Base-by-base conservation (phyloP, 139 green algal genomes). In the Edaphochlamys debaryana region DNA sequence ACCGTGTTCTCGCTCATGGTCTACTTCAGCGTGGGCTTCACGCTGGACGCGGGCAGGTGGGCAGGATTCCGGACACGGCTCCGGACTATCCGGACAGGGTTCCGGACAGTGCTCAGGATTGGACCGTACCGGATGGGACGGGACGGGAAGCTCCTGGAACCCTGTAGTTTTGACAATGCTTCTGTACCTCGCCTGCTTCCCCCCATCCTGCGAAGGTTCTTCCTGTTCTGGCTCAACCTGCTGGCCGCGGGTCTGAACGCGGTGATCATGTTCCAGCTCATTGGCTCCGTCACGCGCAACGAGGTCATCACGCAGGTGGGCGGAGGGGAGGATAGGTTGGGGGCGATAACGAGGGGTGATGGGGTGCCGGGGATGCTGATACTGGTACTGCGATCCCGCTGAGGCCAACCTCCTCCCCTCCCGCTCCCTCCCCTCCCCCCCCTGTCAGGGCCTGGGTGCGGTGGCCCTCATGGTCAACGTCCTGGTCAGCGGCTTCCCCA, bases 1-100 rank as follows among this genome's bases (percentile, higher is more conserved):
- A 48, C 89, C 0, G 15, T 97, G 19, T 96, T 84, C 73, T 79
- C 25, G 2, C 32, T 88, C 2, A 86, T 90, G 8, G 87, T 92
- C 7, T 96, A 96, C 86, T 96, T 90, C 72, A 87, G 91, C 29
- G 79, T 86, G 23, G 85, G 74, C 50, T 87, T 95, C 50, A 79
- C 58, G 13, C 52, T 63, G 29, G 82, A 60, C 25, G 69, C 88
- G 8, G 45, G 69, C 17, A 64, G 69, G 69, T 63, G 25, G 7
- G 69, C 9, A 11, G 27, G 40, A n/a, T n/a, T n/a, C n/a, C n/a
- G n/a, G n/a, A n/a, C n/a, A n/a, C n/a, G n/a, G n/a, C n/a, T n/a
- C n/a, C n/a, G n/a, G n/a, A n/a, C n/a, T n/a, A n/a, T n/a, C n/a
- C n/a, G n/a, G n/a, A n/a, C n/a, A n/a, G n/a, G n/a, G n/a, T n/a